Conservation (phyloP, 2,329 filamentous ascomycete species). For the Cladosporium phlei region DNA sequence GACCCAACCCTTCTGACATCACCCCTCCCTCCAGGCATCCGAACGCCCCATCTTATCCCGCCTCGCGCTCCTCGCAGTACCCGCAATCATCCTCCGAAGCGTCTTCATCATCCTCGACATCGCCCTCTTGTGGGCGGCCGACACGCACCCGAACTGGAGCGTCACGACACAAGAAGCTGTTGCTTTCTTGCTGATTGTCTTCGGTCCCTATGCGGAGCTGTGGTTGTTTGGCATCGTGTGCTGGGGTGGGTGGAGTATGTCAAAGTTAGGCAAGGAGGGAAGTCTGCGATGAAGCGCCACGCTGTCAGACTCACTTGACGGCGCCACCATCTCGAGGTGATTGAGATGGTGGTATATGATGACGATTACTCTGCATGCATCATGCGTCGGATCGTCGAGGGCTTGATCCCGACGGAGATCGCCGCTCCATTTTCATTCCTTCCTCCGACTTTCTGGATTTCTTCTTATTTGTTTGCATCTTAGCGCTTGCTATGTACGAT, state of each 20-base stretch:
- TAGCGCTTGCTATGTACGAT: no score
- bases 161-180: neutral
- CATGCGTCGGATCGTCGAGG: no score
- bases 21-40: conserved; percentile 1
- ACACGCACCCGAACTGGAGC: conserved; percentile 4
- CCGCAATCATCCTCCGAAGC: conserved; percentile 7
- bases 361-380: no score
- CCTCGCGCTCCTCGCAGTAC: conserved; percentile 7
- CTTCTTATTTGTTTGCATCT: no score
- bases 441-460: no score
- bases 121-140: conserved; percentile 4
- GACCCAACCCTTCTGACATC: neutral
- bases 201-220: conserved; percentile 8
- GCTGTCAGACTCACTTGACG: no score
- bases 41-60: conserved; percentile 9
- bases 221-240: conserved; percentile 10
- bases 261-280: neutral
- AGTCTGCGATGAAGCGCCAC: no score
- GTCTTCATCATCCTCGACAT: conserved; percentile 15
- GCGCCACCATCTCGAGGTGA: no score
- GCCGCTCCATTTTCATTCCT: no score
- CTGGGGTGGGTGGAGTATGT: conserved; percentile 13
- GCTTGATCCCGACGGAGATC: no score
- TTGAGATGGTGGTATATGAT: no score
- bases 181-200: conserved; percentile 12